phyloP scores from a whole-genome alignment of 352 stramenopile species.

The Globisporangium canariense region DNA sequence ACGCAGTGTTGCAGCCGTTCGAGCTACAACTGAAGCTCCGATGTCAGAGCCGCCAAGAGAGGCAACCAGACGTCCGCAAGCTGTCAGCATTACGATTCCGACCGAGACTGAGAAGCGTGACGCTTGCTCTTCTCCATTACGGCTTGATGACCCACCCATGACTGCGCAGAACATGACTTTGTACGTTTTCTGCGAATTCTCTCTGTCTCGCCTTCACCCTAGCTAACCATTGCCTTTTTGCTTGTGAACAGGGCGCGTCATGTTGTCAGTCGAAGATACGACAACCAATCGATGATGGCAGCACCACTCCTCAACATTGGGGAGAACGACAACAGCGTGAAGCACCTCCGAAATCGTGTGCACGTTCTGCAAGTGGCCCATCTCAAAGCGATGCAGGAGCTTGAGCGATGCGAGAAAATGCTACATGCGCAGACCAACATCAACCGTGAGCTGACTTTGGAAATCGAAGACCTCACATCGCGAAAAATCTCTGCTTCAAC shows the following conservation, averaged over 20 bases:
- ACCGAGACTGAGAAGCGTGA: conserved; percentile 46
- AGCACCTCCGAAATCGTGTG: conserved; percentile 70
- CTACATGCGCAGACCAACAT: conserved; percentile 93
- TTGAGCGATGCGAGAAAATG: conserved; percentile 93
- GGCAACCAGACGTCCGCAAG: conserved; percentile 8
- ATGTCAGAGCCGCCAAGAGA: conserved; percentile 11
- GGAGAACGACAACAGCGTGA: conserved; percentile 35
- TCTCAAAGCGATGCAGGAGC: conserved; percentile 87
- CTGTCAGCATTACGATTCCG: conserved; percentile 4
- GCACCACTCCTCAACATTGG: background rate
- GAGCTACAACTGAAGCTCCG: conserved; percentile 17
- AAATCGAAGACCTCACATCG: conserved; percentile 87
- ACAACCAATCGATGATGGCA: conserved; percentile 14
- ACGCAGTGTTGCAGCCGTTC: conserved; percentile 29
- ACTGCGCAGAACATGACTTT: background rate
- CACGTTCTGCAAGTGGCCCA: conserved; percentile 89
- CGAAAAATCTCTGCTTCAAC: conserved; percentile 67
- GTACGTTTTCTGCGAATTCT: background rate
- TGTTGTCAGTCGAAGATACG: conserved; percentile 36
- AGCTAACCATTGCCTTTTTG: background rate
- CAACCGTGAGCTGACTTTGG: conserved; percentile 89
- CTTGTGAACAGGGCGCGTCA: conserved; percentile 21
- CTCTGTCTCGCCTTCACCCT: conserved; percentile 8
- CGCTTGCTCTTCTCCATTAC: conserved; percentile 59
- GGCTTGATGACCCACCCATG: conserved; percentile 20